Evolutionary conservation across 2,329 filamentous ascomycete genomes (phyloP).

Genomic region (Pseudogymnoascus sp.): DNA sequence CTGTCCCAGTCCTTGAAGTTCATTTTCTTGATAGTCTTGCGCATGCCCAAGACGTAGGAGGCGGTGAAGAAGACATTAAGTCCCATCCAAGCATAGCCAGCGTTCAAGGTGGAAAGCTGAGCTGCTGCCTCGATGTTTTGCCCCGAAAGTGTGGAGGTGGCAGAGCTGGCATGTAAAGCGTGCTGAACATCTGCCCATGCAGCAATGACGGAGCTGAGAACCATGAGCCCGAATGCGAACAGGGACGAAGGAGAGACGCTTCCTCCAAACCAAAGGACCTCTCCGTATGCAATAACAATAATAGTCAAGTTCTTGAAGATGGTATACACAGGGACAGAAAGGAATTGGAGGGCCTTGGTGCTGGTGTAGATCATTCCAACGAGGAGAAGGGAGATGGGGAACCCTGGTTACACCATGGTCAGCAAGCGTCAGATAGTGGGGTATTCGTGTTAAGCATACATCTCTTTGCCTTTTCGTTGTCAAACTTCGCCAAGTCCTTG

Average conservation of each 20-base stretch:
- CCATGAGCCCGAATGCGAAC: slow-evolving; percentile 94
- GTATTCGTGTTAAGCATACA: slow-evolving; percentile 50
- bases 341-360: slow-evolving; percentile 89
- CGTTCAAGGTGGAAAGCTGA: slow-evolving; percentile 81
- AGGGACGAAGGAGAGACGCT: slow-evolving; percentile 80
- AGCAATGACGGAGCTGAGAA: slow-evolving; percentile 85
- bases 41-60: slow-evolving; percentile 83
- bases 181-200: slow-evolving; percentile 96
- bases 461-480: slow-evolving; percentile 80
- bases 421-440: slow-evolving; percentile 12
- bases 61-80: slow-evolving; percentile 94
- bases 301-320: slow-evolving; percentile 99
- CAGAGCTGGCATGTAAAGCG: slow-evolving; percentile 58
- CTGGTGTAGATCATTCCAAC: slow-evolving; percentile 99
- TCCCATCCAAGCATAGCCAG: slow-evolving; percentile 96
- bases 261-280: slow-evolving; percentile 96
- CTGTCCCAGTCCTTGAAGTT: slow-evolving; percentile 99
- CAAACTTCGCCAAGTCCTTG: slow-evolving; percentile 73
- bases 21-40: slow-evolving; percentile 98
- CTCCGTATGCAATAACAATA: slow-evolving; percentile 95
- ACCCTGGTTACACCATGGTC: slow-evolving; percentile 53
- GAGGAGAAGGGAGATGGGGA: slow-evolving; percentile 88
- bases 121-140: slow-evolving; percentile 51
- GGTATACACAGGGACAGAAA: slow-evolving; percentile 96
- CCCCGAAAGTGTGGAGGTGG: slow-evolving; percentile 28